Evolutionary conservation across 805 yeast species (phyloP), one percentile per base, ranked within the genome.

Genomic region (Maudiozyma serrabonitensis): DNA sequence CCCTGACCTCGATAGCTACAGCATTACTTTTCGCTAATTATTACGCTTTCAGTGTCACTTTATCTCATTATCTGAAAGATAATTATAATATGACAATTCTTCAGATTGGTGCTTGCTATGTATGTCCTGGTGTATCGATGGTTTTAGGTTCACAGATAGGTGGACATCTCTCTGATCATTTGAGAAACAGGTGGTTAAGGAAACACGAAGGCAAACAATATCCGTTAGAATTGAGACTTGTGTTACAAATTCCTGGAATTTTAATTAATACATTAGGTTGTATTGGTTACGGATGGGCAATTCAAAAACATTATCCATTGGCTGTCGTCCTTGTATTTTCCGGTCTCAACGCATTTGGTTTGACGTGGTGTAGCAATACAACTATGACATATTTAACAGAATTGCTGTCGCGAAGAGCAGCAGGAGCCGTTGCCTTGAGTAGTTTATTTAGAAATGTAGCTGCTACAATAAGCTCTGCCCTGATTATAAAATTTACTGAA

Each of bases 311-410:
- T 12, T 65, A 66, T 16, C 73, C 67, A 46, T 63, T 74, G 34
- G 70, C 61, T 0, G 52, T 71, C 6, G 67, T 76, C 3, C 70
- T 75, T 47, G 66, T 74, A 4, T 73, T 74, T 51, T 61, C 75
- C 0, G 76, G 75, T 51, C 56, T 76, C 5, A 65, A 67, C 31
- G 80, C 80, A 0, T 74, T 75, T 55, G 81, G 82, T 1, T 69
- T 76, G 69, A 75, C 81, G 0, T 78, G 80, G 75, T 74, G 76
- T 31, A 75, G 76, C 51, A 74, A 75, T 19, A 71, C 77, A 0
- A 74, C 75, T 3, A 76, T 79, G 51, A 75, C 82, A 0, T 78
- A 78, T 56, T 57, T 78, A 45, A 72, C 80, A 1, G 82, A 78
- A 52, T 67, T 77, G 38, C 66, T 75, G 12, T 66, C 73, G 4